These are phyloP conservation scores for Penicillium roqueforti DNA, from an alignment of 495 filamentous ascomycete species.

Conservation along the genomic window DNA sequence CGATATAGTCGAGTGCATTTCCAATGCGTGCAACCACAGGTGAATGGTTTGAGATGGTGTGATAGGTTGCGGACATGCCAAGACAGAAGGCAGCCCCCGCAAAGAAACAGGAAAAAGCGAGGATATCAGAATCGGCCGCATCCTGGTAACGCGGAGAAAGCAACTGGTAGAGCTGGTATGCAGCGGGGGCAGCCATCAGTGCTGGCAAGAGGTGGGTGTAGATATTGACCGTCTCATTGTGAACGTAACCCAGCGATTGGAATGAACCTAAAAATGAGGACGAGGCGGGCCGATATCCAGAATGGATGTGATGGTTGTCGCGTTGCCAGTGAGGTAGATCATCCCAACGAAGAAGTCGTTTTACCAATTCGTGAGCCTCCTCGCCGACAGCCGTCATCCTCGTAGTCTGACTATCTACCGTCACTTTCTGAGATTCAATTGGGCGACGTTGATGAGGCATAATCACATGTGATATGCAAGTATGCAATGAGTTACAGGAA, in stretches of 20 bases:
- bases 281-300: slow-evolving; percentile 67
- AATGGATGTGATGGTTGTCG: slow-evolving; percentile 73
- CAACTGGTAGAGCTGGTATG: slow-evolving; percentile 41
- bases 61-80: slow-evolving; percentile 80
- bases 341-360: slow-evolving; percentile 53
- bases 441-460: slow-evolving; percentile 41
- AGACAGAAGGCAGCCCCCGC: slow-evolving; percentile 69
- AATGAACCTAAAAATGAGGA: slow-evolving; percentile 61
- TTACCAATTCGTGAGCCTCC: slow-evolving; percentile 29
- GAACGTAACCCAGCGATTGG: slow-evolving; percentile 64
- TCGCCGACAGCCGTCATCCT: slow-evolving; percentile 23
- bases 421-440: slow-evolving; percentile 22
- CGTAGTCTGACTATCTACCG: slow-evolving; percentile 15
- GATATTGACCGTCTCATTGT: slow-evolving; percentile 96
- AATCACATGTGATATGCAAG: slow-evolving; percentile 23
- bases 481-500: slow-evolving; percentile 5
- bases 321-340: slow-evolving; percentile 66
- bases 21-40: slow-evolving; percentile 54
- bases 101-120: slow-evolving; percentile 77
- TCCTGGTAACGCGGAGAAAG: slow-evolving; percentile 64
- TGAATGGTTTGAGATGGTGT: slow-evolving; percentile 67
- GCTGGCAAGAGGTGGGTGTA: slow-evolving; percentile 72
- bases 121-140: slow-evolving; percentile 59
- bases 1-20: slow-evolving; percentile 82
- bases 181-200: slow-evolving; percentile 36